These are phyloP conservation scores for Pythium aristosporum DNA, from an alignment of 352 stramenopile genomes.

Conservation along the genomic window DNA sequence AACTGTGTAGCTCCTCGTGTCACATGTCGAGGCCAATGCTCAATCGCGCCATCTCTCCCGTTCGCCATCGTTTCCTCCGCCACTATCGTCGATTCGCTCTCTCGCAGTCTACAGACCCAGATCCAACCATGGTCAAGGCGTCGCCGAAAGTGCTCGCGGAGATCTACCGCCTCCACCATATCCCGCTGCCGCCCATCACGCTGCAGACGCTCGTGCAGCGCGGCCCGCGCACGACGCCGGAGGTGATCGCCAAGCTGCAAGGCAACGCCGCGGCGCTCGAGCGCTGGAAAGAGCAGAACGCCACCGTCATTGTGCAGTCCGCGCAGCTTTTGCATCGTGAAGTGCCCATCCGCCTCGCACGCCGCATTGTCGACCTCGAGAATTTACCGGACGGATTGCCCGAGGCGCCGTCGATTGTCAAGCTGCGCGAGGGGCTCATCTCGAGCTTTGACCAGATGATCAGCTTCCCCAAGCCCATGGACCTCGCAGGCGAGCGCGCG, in stretches of 20 bases:
- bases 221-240: conserved; percentile 47
- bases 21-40: conserved; percentile 15
- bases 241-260: conserved; percentile 51
- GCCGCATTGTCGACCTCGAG: conserved; percentile 82
- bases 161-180: conserved; percentile 82
- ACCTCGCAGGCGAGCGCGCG: conserved; percentile 50
- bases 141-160: conserved; percentile 69
- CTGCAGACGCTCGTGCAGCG: conserved; percentile 74
- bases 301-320: conserved; percentile 71
- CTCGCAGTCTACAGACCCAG: background rate
- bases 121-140: conserved; percentile 32
- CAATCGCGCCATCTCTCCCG: conserved; percentile 10
- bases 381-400: conserved; percentile 74
- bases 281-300: conserved; percentile 66
- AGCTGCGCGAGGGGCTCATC: conserved; percentile 60
- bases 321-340: conserved; percentile 77
- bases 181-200: conserved; percentile 78
- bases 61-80: background rate
- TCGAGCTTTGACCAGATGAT: conserved; percentile 75
- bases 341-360: conserved; percentile 75
- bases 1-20: conserved; percentile 7
- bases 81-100: background rate
- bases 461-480: conserved; percentile 46
- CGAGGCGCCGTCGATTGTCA: conserved; percentile 54
- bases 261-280: conserved; percentile 42